A percentile compares a stretch with the other conserved stretches of the same genome.
These are phyloP conservation scores for Decorospora gaudefroyi DNA, from an alignment of 2,329 filamentous ascomycete genomes.

Conservation along the genomic window DNA sequence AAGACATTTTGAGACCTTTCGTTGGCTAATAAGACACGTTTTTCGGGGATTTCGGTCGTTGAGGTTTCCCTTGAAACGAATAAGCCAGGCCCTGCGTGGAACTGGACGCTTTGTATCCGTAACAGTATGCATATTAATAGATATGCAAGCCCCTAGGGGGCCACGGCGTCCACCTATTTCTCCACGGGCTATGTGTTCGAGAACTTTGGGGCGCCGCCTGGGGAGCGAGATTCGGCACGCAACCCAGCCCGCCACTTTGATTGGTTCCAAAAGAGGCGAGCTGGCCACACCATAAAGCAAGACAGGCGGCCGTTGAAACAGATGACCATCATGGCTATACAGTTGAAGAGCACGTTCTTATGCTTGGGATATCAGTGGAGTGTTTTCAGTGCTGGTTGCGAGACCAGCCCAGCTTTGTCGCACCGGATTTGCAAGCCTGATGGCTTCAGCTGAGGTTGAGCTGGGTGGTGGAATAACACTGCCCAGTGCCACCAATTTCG, in stretches of 20 bases:
- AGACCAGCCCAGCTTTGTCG: no score
- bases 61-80: no score
- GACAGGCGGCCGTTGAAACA: conserved; percentile 3
- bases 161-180: background rate
- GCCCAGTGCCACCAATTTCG: no score
- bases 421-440: no score
- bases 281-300: conserved; percentile 1
- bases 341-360: conserved; percentile 5
- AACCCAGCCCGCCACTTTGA: conserved; percentile 8
- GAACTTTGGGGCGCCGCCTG: conserved; percentile 3
- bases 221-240: conserved; percentile 14
- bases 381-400: background rate
- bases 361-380: conserved; percentile 9
- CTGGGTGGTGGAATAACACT: no score
- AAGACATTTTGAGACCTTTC: no score
- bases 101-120: no score
- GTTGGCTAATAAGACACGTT: no score
- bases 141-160: background rate
- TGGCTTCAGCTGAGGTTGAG: no score
- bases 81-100: no score
- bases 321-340: conserved; percentile 4
- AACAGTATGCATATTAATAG: no score
- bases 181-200: background rate
- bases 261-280: conserved; percentile 4
- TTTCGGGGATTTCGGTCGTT: no score